These are phyloP conservation scores for Meira miltonrushii DNA, from an alignment of 1,284 basidiomycete species.

Conservation along the genomic window DNA sequence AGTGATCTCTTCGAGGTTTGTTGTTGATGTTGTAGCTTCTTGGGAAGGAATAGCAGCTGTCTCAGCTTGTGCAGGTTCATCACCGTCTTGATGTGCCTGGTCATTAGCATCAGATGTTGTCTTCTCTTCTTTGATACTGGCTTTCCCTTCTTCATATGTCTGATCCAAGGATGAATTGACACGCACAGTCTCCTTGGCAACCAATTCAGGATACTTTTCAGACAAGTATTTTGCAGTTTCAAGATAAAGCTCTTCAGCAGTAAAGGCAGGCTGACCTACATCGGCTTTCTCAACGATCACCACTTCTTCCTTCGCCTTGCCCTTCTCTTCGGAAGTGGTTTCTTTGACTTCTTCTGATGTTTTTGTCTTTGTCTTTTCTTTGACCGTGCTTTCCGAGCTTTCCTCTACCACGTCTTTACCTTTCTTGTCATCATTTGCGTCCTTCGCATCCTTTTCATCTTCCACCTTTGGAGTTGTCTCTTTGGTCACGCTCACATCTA, in stretches of 20 bases:
- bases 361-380: background rate
- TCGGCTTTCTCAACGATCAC: no score
- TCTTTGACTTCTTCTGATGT: background rate
- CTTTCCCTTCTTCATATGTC: background rate
- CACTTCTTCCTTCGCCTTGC: background rate
- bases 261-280: background rate
- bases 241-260: conserved; percentile 2
- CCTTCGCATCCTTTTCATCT: background rate
- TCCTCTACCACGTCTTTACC: background rate
- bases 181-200: background rate
- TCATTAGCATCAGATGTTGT: background rate
- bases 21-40: no score
- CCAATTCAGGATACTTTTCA: background rate
- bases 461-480: background rate
- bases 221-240: background rate
- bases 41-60: no score
- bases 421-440: background rate
- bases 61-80: background rate
- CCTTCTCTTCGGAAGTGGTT: background rate
- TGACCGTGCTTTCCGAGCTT: background rate
- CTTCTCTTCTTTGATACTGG: background rate
- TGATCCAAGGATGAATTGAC: background rate
- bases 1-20: no score
- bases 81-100: background rate
- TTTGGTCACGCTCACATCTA: no score